Base-by-base conservation (phyloP, 2,329 filamentous ascomycete genomes). In the Colletotrichum kahawae region DNA sequence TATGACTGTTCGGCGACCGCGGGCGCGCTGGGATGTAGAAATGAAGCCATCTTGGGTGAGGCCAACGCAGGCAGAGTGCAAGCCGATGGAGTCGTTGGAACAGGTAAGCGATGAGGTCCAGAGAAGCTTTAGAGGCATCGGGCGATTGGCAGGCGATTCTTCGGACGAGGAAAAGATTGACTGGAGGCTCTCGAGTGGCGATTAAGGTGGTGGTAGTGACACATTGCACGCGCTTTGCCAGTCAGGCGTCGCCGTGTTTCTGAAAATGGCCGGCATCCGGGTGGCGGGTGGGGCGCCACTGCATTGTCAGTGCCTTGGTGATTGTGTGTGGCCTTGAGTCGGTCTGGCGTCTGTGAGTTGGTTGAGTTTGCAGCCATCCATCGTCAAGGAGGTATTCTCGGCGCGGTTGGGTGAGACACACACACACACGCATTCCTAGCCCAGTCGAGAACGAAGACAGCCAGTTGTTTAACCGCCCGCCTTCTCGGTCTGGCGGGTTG, bases 181-280 rank as follows among this genome's bases (percentile, higher is more conserved):
- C 73, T 38, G 59, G 63, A 68, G 63, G 63, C 69, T 67, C 69
- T 59, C n/a, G n/a, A 72, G 72, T 75, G 72, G 72, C 72, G 62
- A 71, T 29, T 64, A 36, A 10, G 29, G 29, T 57, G 38, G 59
- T 48, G 60, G 29, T n/a, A 54, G 66, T 70, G 56, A 70, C 48
- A 70, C 66, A 70, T 56, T 70, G 51, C 29, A 24, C 13, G 34
- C 65, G 29, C 59, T 31, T 33, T 33, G 21, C 56, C 16, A 51
- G 48, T 60, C 36, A 51, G 38, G 29, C 34, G 57, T 60, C 57
- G 57, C 57, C 31, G 57, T 59, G 34, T 71, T 71, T 60, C 38
- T 18, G 33, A 59, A 34, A 34, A 36, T 60, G 67, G 67, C n/a
- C 36, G 24, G 54, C 18, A 59, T 63, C 64, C 29, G 43, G 69